Conservation (phyloP, 345 rosid genomes). For the Hypericum perforatum region DNA sequence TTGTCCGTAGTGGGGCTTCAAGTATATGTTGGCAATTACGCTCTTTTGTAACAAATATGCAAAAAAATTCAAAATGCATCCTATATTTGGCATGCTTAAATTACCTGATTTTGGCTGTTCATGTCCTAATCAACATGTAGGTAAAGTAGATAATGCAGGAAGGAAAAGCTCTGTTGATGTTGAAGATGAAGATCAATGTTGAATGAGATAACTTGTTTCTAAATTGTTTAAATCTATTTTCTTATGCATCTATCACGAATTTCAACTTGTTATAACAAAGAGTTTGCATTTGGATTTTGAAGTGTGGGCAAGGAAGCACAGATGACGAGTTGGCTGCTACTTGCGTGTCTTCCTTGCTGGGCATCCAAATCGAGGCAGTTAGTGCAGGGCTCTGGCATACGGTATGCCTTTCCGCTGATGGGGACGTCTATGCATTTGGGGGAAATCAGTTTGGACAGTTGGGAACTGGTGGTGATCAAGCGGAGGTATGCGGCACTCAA, state of each 20-base stretch:
- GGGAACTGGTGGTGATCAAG: conserved; percentile 67
- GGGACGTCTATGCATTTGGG: conserved; percentile 58
- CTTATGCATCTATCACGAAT: conserved; percentile 5
- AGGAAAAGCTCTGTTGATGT: conserved; percentile 42
- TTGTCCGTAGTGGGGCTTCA: too few species aligned
- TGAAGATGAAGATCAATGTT: conserved; percentile 43
- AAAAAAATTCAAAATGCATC: too few species aligned
- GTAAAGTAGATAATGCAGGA: conserved; percentile 57
- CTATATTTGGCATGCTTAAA: too few species aligned
- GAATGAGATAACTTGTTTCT: conserved; percentile 22
- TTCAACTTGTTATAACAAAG: too few species aligned
- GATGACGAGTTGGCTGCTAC: conserved; percentile 62
- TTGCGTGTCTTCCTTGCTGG: conserved; percentile 41
- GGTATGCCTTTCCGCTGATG: conserved; percentile 50
- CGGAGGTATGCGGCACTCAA: conserved; percentile 37
- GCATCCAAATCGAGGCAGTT: conserved; percentile 37
- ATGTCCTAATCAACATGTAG: conserved; percentile 27
- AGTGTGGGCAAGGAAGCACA: conserved; percentile 85
- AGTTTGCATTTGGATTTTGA: background rate
- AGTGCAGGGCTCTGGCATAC: conserved; percentile 90
- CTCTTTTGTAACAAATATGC: too few species aligned
- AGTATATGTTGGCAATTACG: too few species aligned
- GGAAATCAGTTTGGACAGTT: conserved; percentile 87
- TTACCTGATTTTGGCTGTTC: too few species aligned
- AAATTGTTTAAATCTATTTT: conserved; percentile 15